Evolutionary conservation across 176 grass and related monocot species (phyloP).

Genomic region (Musa schizocarpa): DNA sequence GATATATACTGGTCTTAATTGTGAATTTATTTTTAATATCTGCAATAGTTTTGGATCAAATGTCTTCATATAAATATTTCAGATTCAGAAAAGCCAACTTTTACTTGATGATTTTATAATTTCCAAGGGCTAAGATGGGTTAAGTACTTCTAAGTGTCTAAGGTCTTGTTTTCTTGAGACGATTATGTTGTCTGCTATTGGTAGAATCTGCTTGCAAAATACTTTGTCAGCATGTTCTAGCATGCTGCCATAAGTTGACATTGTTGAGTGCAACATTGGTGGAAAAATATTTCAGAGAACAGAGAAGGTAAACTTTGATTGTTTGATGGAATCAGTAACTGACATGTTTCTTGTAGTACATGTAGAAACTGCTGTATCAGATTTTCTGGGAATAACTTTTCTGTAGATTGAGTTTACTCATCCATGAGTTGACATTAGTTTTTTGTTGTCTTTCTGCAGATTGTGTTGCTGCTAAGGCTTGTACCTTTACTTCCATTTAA

Average conservation of each 20-base stretch:
- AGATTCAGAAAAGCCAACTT: too few relatives aligned
- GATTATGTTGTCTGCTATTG: background rate
- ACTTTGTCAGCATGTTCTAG: background rate
- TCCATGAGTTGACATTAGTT: background rate
- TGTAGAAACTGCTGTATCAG: too few relatives aligned
- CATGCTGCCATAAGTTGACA: background rate
- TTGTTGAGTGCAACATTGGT: background rate
- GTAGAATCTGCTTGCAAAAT: background rate
- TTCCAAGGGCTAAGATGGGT: too few relatives aligned
- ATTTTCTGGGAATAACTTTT: too few relatives aligned
- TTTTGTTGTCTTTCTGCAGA: conserved; percentile 35
- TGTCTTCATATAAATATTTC: too few relatives aligned
- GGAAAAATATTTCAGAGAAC: background rate
- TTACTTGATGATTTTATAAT: too few relatives aligned
- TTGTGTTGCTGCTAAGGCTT: conserved; percentile 81
- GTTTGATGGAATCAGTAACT: conserved; percentile 2
- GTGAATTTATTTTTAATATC: too few relatives aligned
- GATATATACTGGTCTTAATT: too few relatives aligned
- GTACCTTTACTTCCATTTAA: conserved; percentile 98
- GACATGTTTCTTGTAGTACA: background rate
- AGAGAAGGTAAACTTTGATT: background rate
- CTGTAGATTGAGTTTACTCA: background rate
- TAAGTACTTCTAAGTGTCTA: too few relatives aligned
- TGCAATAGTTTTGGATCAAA: too few relatives aligned
- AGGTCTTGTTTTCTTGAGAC: too few relatives aligned